phyloP scores from a whole-genome alignment of 148 eudicot species.

The Amaranthus palmeri region DNA sequence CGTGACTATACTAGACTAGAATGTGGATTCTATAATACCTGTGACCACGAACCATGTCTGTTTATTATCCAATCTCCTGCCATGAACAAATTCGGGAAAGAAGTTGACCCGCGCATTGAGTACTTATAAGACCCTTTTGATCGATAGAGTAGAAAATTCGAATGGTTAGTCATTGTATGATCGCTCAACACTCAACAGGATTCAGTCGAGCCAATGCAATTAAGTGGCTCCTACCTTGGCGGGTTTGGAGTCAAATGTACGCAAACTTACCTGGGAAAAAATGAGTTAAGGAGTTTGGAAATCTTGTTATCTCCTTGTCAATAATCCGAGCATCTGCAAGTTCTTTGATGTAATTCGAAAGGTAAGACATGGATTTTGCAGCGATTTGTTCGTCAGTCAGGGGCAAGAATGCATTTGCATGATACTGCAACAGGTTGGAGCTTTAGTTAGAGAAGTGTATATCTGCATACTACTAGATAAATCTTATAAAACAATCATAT shows the following conservation, averaged over 20 bases:
- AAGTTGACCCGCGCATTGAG: constrained; percentile 65
- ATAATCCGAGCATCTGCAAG: constrained; percentile 39
- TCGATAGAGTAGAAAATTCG: background rate
- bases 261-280: constrained; percentile 52
- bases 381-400: constrained; percentile 57
- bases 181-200: background rate
- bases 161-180: constrained; percentile 8
- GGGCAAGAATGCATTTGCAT: constrained; percentile 59
- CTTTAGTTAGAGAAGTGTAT: background rate
- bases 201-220: background rate
- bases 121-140: constrained; percentile 63
- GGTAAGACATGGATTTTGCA: constrained; percentile 42
- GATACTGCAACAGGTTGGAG: constrained; percentile 38
- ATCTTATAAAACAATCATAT: background rate
- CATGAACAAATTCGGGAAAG: constrained; percentile 67
- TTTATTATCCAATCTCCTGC: constrained; percentile 81
- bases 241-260: background rate
- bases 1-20: background rate
- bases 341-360: constrained; percentile 51
- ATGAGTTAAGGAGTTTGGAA: constrained; percentile 55
- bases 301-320: constrained; percentile 58
- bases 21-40: constrained; percentile 36
- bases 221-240: too few species aligned
- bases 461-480: background rate
- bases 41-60: constrained; percentile 75